Evolutionary conservation across 2,329 filamentous ascomycete species (phyloP), one percentile per base, ranked within the genome.

Genomic region (Fusarium graminum): DNA sequence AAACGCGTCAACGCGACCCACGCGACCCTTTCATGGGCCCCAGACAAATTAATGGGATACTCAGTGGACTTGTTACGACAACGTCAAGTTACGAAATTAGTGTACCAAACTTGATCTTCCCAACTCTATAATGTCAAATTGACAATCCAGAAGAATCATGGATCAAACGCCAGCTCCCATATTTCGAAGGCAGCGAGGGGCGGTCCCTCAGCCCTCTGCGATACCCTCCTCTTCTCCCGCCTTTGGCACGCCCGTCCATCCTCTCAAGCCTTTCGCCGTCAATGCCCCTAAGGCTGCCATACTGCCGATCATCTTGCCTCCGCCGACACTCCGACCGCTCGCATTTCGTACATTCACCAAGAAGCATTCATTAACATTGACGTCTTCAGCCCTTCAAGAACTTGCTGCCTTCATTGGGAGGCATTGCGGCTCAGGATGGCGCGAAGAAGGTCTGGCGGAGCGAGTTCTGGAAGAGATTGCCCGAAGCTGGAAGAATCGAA

Each of bases 271-370:
- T 16, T 89, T 89, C 74, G 80, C 80, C 32, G 78, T 85, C 64
- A 80, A 83, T 26, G 80, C 81, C 3, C 79, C 83, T 40, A 84
- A 86, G 69, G 84, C 88, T 13, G 83, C 88, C 8, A 91, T 98
- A 45, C 84, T 99, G 2, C 93, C 95, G 6, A 95, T 99, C 57
- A 84, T 97, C 34, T 88, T 99, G 6, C 94, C 94, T 5, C 92
- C 94, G 1, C 88, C 93, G 11, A 96, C 92, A 0, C 82, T 99
- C 39, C 86, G 96, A 64, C 94, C 95, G 4, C 84, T 98, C 19
- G 96, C 95, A 10, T 98, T 99, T 75, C 89, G 95, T 44, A 96
- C 92, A 0, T 97, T 99, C 69, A 99, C 95, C 3, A 97, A 97
- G 79, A 99, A 98, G 75, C 93, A 99, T 80, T 96, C 94, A 71